These are phyloP conservation scores for Hyaloscypha hepaticicola DNA, from an alignment of 495 filamentous ascomycete genomes.

Conservation along the genomic window DNA sequence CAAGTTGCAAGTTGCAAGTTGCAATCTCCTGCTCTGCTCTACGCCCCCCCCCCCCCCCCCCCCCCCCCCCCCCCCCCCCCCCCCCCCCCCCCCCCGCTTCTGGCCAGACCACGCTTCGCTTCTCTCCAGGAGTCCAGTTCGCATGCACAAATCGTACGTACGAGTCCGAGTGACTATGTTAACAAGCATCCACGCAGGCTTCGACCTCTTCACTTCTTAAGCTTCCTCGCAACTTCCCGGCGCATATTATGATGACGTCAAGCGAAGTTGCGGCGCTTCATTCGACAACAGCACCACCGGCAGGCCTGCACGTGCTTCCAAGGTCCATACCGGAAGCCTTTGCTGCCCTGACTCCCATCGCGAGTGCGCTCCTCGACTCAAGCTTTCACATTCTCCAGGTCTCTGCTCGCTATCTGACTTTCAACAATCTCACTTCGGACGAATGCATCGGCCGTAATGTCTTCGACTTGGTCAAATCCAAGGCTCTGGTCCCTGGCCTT, in stretches of 20 bases:
- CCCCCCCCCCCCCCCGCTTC: too few species aligned
- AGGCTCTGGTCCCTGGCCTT: slow-evolving; percentile 40
- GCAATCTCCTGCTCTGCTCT: too few species aligned
- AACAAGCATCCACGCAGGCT: not conserved
- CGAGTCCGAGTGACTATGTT: too few species aligned
- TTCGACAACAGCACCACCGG: not conserved
- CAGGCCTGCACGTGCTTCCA: not conserved
- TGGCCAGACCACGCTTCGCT: too few species aligned
- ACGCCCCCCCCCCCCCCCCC: too few species aligned
- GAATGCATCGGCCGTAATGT: slow-evolving; percentile 45
- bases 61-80: too few species aligned
- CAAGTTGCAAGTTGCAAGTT: too few species aligned
- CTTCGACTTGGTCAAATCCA: slow-evolving; percentile 40
- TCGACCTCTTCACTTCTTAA: not conserved
- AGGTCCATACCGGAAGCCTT: slow-evolving; percentile 27
- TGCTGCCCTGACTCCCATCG: slow-evolving; percentile 49
- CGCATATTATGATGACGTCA: slow-evolving; percentile 4
- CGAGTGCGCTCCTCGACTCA: slow-evolving; percentile 50
- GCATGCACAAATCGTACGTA: too few species aligned
- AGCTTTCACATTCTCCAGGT: slow-evolving; percentile 45
- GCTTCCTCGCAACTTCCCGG: not conserved
- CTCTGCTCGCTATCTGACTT: slow-evolving; percentile 47
- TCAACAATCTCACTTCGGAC: slow-evolving; percentile 39
- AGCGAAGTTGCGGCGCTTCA: not conserved
- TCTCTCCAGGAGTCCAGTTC: too few species aligned